phyloP scores from a whole-genome alignment of 331 rosid genomes.

The Phaseolus coccineus region DNA sequence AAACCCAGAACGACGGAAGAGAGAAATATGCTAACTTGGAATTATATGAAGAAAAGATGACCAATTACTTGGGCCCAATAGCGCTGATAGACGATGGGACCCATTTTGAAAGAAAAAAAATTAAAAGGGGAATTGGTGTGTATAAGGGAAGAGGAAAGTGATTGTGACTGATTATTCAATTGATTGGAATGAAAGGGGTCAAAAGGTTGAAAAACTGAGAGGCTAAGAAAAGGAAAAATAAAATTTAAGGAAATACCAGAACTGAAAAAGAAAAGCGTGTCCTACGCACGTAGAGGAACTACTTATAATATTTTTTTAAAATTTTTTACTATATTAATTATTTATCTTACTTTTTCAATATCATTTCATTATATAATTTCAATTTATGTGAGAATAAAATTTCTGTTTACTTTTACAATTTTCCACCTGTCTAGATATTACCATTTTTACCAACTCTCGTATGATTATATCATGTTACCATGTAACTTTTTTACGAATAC shows the following conservation, averaged over 20 bases:
- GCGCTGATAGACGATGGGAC: slow-evolving; percentile 17
- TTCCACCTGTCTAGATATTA: slow-evolving; percentile 1
- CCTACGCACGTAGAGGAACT: slow-evolving; percentile 8
- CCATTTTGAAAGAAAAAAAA: slow-evolving; percentile 6
- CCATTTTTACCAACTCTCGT: not conserved
- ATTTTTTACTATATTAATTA: not conserved
- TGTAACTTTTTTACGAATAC: not conserved
- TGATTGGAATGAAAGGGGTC: slow-evolving; percentile 21
- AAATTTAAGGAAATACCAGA: slow-evolving; percentile 29
- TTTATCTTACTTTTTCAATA: not conserved
- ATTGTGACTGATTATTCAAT: slow-evolving; percentile 23
- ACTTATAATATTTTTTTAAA: not conserved
- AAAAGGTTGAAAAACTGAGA: slow-evolving; percentile 44
- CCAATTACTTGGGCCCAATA: slow-evolving; percentile 9
- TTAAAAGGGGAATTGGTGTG: not conserved
- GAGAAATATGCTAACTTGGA: slow-evolving; percentile 33
- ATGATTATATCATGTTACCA: not conserved
- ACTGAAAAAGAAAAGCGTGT: slow-evolving; percentile 29
- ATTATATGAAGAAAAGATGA: slow-evolving; percentile 43
- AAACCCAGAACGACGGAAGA: slow-evolving; percentile 18
- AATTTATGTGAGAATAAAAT: not conserved
- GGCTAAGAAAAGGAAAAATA: slow-evolving; percentile 43
- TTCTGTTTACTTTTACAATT: not conserved
- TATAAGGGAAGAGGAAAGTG: slow-evolving; percentile 28
- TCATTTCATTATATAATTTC: not conserved